Conservation (phyloP, 106 monocot species). For the Amphibolis antarctica region DNA sequence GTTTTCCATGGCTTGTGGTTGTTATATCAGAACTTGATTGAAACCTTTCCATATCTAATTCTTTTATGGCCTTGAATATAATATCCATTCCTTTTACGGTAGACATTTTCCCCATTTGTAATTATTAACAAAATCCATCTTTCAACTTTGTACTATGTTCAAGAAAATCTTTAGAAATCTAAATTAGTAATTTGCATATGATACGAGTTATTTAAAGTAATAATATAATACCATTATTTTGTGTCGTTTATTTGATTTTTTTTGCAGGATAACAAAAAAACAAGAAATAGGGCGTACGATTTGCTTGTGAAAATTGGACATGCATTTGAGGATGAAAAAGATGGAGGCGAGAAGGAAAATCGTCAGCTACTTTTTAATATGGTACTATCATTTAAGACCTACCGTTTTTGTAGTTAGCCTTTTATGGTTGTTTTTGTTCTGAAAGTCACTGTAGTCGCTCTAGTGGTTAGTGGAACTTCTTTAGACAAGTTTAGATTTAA, state of each 20-base stretch:
- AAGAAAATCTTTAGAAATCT: no score
- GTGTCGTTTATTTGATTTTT: conserved; percentile 1
- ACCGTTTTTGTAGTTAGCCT: background rate
- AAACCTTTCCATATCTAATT: no score
- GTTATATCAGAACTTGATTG: no score
- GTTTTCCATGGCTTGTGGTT: no score
- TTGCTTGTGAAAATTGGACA: conserved; percentile 85
- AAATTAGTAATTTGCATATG: no score
- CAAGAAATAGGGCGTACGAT: conserved; percentile 87
- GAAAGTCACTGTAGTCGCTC: background rate
- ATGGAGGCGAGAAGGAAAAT: conserved; percentile 51
- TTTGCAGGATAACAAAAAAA: conserved; percentile 73
- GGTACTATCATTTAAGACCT: conserved; percentile 29
- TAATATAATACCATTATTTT: background rate
- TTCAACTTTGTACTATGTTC: no score
- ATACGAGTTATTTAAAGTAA: no score
- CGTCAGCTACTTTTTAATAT: conserved; percentile 59
- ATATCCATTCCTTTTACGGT: no score
- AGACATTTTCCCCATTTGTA: no score
- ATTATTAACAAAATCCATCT: no score
- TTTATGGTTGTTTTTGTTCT: background rate
- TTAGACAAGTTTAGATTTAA: background rate
- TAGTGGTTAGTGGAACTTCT: background rate
- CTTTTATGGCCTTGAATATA: no score
- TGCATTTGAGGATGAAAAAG: conserved; percentile 72